Evolutionary conservation across 345 rosid genomes (phyloP).

Genomic region (Brassica carinata): DNA sequence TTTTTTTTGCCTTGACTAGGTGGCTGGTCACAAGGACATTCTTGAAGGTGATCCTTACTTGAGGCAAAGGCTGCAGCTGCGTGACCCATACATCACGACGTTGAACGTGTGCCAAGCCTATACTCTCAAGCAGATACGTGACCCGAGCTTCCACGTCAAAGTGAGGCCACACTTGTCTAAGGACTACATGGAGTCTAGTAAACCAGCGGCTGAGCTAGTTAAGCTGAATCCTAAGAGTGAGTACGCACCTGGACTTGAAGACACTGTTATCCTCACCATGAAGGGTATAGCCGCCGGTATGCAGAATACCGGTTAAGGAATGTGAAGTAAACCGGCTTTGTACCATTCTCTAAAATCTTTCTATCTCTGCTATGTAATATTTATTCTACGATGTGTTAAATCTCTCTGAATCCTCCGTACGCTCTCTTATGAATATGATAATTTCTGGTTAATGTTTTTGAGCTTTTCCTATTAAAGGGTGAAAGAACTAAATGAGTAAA

Average conservation of each 20-base stretch:
- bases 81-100: constrained; percentile 89
- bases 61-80: constrained; percentile 89
- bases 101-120: constrained; percentile 90
- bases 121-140: constrained; percentile 84
- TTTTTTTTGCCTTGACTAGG: constrained; percentile 35
- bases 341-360: constrained; percentile 2
- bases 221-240: constrained; percentile 47
- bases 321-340: background rate
- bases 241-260: constrained; percentile 82
- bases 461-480: background rate
- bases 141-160: constrained; percentile 72
- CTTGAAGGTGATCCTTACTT: constrained; percentile 97
- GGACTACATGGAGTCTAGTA: constrained; percentile 70
- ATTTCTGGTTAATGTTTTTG: background rate
- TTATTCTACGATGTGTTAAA: too few species aligned
- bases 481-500: background rate
- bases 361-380: too few species aligned
- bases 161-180: constrained; percentile 72
- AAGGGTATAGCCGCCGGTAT: constrained; percentile 97
- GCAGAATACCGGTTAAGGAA: constrained; percentile 85
- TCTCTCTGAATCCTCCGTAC: background rate
- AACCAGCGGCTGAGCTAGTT: constrained; percentile 67
- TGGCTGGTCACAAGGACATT: constrained; percentile 83
- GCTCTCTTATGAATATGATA: too few species aligned
- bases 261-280: constrained; percentile 92